Evolutionary conservation across 768 basidiomycete genomes (phyloP), one percentile per base, ranked within the genome.

Genomic region (Auriscalpium vulgare): DNA sequence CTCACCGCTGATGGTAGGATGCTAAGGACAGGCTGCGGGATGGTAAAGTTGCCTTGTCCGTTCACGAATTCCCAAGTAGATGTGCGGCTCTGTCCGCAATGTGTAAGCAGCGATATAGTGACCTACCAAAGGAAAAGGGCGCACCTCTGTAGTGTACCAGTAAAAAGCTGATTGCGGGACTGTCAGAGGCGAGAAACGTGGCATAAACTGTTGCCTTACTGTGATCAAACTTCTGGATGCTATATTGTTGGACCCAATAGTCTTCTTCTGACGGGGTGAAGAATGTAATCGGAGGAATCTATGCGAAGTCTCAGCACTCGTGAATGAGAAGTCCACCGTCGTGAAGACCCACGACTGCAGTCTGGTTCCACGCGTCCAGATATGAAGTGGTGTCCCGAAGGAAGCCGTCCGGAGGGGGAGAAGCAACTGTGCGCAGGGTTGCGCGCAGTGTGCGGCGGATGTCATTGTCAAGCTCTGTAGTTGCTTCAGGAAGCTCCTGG

Each of bases 171-270:
- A 29, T 29, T 29, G 29, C 29, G 29, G 7, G 29, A 29, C 29
- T 29, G 29, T 29, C 29, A 29, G 29, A 29, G 29, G 29, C 29
- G 29, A 29, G 29, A 5, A 29, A 29, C 29, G 29, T 29, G 29
- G 29, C 2, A 29, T 29, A 29, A 29, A 29, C 4, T 29, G 29
- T 29, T 29, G 2, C 4, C 29, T 29, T 71, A 88, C 88, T 85
- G 55, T 81, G 65, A 51, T 73, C 70, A 62, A 88, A 88, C 0
- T 82, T 81, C 59, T 81, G 82, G 10, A 71, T 69, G 43, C 64
- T 63, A 59, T 80, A 88, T 58, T 83, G 80, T 50, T 85, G 75
- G 0, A 87, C 77, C 56, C 87, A 80, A 62, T 88, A 88, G 61
- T 84, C 79, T 62, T 89, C 87, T 65, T 89, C 84, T 10, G 77